Conservation (phyloP, 2,329 filamentous ascomycete genomes). For the Neospermospora avenae region DNA sequence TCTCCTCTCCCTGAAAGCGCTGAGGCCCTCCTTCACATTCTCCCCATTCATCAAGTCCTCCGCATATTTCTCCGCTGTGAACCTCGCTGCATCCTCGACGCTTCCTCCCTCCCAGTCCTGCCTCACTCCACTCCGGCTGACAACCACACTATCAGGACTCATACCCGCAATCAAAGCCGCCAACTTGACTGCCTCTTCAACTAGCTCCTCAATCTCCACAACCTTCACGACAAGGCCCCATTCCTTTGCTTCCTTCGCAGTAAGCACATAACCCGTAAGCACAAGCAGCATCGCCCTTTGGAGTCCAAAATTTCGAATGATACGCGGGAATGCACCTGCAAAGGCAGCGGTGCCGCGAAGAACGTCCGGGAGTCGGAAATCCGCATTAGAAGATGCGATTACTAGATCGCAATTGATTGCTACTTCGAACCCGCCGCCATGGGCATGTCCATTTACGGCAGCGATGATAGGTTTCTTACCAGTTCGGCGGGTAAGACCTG, state of each 20-base stretch:
- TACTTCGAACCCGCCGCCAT: slow-evolving; percentile 56
- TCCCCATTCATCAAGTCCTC: slow-evolving; percentile 41
- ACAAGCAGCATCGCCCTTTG: slow-evolving; percentile 25
- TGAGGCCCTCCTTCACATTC: slow-evolving; percentile 48
- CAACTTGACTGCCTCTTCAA: slow-evolving; percentile 34
- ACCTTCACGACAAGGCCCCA: slow-evolving; percentile 30
- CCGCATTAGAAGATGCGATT: slow-evolving; percentile 49
- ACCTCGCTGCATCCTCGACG: slow-evolving; percentile 40
- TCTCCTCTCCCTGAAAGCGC: slow-evolving; percentile 50
- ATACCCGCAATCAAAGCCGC: slow-evolving; percentile 34
- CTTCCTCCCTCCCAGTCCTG: slow-evolving; percentile 41
- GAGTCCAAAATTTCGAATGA: slow-evolving; percentile 44
- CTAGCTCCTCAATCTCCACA: slow-evolving; percentile 34
- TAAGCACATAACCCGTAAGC: slow-evolving; percentile 43
- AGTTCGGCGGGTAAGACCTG: slow-evolving; percentile 50
- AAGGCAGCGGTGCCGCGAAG: slow-evolving; percentile 55
- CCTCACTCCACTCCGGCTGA: slow-evolving; percentile 34
- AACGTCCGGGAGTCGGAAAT: slow-evolving; percentile 57
- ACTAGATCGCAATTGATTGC: slow-evolving; percentile 52
- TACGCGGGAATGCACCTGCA: slow-evolving; percentile 47
- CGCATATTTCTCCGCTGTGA: slow-evolving; percentile 42
- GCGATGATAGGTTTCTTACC: slow-evolving; percentile 61
- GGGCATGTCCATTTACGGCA: slow-evolving; percentile 55
- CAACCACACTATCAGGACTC: slow-evolving; percentile 37
- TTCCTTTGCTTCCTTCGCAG: slow-evolving; percentile 32